These are phyloP conservation scores for Nicotiana tomentosiformis DNA, from an alignment of 257 asterid species.

Conservation along the genomic window DNA sequence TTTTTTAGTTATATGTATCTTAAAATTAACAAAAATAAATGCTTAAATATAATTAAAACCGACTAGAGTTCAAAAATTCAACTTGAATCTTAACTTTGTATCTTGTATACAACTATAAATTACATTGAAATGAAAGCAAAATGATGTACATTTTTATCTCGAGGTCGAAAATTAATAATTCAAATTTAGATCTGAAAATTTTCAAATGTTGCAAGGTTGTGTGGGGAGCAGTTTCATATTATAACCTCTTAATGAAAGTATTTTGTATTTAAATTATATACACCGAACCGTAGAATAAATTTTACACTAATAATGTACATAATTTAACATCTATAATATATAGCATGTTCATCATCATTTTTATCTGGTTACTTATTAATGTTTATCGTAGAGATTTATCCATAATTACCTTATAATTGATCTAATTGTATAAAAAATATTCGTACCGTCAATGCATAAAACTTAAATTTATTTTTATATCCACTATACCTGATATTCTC, in stretches of 20 bases:
- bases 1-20: not conserved
- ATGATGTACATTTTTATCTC: not conserved
- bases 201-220: not conserved
- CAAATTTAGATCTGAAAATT: not conserved
- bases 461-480: not conserved
- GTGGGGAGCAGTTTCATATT: not conserved
- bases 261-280: not conserved
- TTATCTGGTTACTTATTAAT: not conserved
- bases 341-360: not conserved
- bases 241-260: not conserved
- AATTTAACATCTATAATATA: not conserved
- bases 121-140: not conserved
- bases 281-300: not conserved
- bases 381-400: not conserved
- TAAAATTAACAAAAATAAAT: not conserved
- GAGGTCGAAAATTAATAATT: not conserved
- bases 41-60: not conserved
- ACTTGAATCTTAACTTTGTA: too few relatives aligned
- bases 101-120: not conserved
- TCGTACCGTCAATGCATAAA: not conserved
- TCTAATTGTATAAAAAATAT: not conserved
- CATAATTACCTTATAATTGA: not conserved
- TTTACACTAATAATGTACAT: not conserved
- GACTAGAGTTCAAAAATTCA: not conserved
- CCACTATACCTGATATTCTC: not conserved